Evolutionary conservation across 768 basidiomycete genomes (phyloP).

Genomic region (Candolleomyces efflorescens): DNA sequence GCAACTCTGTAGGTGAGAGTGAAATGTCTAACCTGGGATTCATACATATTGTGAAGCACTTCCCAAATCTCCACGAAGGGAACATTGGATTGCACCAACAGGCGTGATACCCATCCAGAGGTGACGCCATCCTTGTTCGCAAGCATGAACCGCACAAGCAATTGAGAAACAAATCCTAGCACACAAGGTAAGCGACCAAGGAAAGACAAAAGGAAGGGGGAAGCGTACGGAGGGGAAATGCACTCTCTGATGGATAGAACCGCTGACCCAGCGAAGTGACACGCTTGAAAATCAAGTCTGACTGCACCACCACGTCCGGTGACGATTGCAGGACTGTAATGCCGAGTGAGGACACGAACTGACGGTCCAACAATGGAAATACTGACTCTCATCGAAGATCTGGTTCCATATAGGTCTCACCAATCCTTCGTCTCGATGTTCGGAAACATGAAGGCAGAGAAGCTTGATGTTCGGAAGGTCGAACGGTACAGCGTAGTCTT

Average conservation of each 20-base stretch:
- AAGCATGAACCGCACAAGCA: constrained; percentile 72
- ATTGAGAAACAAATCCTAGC: constrained; percentile 68
- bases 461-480: constrained; percentile 81
- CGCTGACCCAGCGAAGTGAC: constrained; percentile 74
- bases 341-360: neutral
- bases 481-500: constrained; percentile 83
- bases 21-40: constrained; percentile 65
- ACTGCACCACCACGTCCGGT: constrained; percentile 45
- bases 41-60: constrained; percentile 80
- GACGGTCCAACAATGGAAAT: neutral
- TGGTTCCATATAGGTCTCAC: constrained; percentile 86
- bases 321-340: constrained; percentile 50
- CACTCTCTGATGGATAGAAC: constrained; percentile 88
- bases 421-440: constrained; percentile 81
- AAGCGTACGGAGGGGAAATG: constrained; percentile 80
- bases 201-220: neutral
- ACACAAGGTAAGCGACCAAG: constrained; percentile 2
- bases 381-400: constrained; percentile 76
- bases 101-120: constrained; percentile 78
- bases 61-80: constrained; percentile 83
- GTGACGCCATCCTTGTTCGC: constrained; percentile 54
- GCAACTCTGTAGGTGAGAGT: neutral
- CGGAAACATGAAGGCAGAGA: constrained; percentile 89
- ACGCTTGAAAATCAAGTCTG: constrained; percentile 60
- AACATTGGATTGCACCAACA: constrained; percentile 78